phyloP scores from a whole-genome alignment of 1,139 yeast species.

The Sugiyamaella pinicola region DNA sequence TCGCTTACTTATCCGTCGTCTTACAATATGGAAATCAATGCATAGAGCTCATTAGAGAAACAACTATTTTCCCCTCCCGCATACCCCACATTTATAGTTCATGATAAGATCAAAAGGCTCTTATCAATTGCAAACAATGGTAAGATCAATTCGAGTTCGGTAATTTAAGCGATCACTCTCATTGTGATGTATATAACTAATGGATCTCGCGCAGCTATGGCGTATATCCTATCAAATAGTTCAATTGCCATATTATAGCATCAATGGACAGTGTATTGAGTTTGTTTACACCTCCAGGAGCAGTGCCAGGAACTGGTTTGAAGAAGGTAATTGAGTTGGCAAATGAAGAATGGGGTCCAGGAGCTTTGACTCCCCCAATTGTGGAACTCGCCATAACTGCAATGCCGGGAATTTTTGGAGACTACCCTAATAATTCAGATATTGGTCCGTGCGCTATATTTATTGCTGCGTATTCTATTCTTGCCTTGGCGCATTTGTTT shows the following conservation, averaged over 20 bases:
- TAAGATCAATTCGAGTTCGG: background rate
- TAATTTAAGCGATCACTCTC: background rate
- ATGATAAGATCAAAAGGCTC: background rate
- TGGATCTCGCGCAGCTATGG: background rate
- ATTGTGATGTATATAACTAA: no score
- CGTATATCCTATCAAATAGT: background rate
- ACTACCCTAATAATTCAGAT: conserved; percentile 59
- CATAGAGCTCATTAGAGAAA: no score
- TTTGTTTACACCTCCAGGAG: conserved; percentile 36
- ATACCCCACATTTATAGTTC: background rate
- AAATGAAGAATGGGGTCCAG: conserved; percentile 37
- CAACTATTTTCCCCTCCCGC: no score
- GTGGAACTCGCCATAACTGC: conserved; percentile 38
- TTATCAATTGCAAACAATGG: background rate
- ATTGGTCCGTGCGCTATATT: conserved; percentile 65
- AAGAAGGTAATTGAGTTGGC: conserved; percentile 38
- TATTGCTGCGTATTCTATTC: conserved; percentile 53
- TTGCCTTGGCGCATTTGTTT: conserved; percentile 51
- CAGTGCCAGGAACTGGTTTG: conserved; percentile 49
- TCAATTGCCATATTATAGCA: background rate
- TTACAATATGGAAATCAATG: no score
- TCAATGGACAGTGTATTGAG: conserved; percentile 11
- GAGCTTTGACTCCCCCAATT: conserved; percentile 38
- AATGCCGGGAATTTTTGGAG: conserved; percentile 64
- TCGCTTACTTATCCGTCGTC: background rate